Percentiles rank a stretch among this genome's conserved stretches.
These are phyloP conservation scores for Pleurotus tuoliensis DNA, from an alignment of 768 basidiomycete species.

Conservation along the genomic window DNA sequence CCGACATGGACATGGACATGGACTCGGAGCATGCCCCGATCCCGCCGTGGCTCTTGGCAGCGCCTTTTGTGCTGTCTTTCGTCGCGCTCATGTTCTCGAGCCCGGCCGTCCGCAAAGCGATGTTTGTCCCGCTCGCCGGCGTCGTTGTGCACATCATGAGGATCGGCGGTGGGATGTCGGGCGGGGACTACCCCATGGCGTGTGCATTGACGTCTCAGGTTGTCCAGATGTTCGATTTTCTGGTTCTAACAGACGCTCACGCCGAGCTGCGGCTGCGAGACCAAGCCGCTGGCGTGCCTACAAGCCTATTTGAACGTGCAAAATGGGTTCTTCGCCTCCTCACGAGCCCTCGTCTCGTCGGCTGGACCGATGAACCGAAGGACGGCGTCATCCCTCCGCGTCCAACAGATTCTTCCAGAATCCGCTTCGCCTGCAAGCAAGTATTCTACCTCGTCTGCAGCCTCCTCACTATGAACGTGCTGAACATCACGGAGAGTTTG, in stretches of 20 bases:
- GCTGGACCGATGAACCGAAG: slow-evolving; percentile 28
- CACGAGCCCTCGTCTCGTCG: slow-evolving; percentile 28
- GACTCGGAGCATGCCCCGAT: too few species aligned
- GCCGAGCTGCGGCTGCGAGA: slow-evolving; percentile 16
- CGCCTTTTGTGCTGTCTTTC: too few species aligned
- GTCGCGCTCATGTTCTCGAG: too few species aligned
- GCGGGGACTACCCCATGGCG: neutral
- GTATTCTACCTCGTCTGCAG: neutral
- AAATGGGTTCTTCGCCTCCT: slow-evolving; percentile 27
- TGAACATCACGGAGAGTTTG: neutral
- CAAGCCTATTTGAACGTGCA: slow-evolving; percentile 16
- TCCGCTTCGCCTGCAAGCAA: neutral
- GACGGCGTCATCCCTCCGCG: slow-evolving; percentile 17
- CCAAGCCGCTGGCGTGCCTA: slow-evolving; percentile 9
- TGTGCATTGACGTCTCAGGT: neutral
- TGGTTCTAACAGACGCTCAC: slow-evolving; percentile 25
- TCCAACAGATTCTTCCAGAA: neutral
- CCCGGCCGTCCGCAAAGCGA: too few species aligned
- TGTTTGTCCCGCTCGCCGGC: too few species aligned
- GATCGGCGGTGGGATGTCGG: neutral
- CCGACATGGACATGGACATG: too few species aligned
- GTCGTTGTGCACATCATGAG: too few species aligned
- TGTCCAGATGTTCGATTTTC: slow-evolving; percentile 15
- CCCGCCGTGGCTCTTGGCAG: too few species aligned
- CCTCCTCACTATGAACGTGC: neutral